Percentiles rank a stretch among this genome's conserved stretches.
These are phyloP conservation scores for Capsella bursapastoris DNA, from an alignment of 345 rosid species.

Conservation along the genomic window DNA sequence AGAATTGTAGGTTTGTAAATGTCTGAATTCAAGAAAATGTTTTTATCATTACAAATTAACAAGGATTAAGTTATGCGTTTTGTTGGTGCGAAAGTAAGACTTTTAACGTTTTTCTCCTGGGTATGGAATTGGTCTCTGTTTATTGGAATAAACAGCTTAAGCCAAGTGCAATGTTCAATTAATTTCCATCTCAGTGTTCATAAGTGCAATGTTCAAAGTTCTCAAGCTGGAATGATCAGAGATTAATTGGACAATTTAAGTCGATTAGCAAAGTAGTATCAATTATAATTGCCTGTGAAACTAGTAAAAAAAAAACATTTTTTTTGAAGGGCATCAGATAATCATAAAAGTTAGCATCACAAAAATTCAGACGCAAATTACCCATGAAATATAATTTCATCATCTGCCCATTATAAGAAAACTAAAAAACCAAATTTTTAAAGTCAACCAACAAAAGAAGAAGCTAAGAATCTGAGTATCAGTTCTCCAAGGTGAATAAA, in stretches of 20 bases:
- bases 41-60: not conserved
- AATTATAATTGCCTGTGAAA: too few species aligned
- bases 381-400: conserved; percentile 45
- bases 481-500: conserved; percentile 50
- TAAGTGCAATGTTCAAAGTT: too few species aligned
- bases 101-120: too few species aligned
- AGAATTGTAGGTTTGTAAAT: conserved; percentile 63
- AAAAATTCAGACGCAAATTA: conserved; percentile 47
- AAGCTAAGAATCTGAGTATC: conserved; percentile 32
- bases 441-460: not conserved
- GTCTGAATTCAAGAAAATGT: not conserved
- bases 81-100: too few species aligned
- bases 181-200: too few species aligned
- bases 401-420: conserved; percentile 24
- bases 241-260: too few species aligned
- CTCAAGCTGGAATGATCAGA: too few species aligned
- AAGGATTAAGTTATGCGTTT: not conserved
- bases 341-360: conserved; percentile 41
- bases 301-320: not conserved
- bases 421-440: not conserved
- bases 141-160: too few species aligned
- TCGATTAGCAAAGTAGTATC: not conserved
- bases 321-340: conserved; percentile 27
- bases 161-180: too few species aligned
- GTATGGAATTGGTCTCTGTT: not conserved